Percentiles rank a stretch among this genome's conserved stretches.
Conservation (phyloP, 176 grass and related monocot species). For the Aegilops longissima region DNA sequence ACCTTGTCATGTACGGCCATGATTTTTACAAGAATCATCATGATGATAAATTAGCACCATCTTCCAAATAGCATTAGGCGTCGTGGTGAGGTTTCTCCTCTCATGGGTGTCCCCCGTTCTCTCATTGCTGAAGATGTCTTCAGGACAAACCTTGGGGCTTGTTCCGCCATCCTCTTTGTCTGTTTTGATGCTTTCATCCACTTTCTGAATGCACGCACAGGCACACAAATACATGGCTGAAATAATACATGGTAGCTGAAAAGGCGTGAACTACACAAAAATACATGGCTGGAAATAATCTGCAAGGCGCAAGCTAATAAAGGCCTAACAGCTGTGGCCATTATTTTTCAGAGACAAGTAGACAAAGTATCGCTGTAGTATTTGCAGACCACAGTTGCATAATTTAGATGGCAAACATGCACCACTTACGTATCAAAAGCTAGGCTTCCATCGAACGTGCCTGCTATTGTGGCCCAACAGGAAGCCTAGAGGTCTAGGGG, state of each 20-base stretch:
- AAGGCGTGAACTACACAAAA: no score
- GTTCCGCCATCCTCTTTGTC: no score
- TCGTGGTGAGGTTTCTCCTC: no score
- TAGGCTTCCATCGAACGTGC: constrained; percentile 11
- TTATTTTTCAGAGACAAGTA: neutral
- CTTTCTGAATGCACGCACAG: neutral
- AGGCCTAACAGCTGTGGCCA: neutral
- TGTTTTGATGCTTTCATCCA: no score
- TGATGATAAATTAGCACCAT: neutral
- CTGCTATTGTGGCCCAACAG: constrained; percentile 22
- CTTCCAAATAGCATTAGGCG: neutral
- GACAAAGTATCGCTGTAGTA: neutral
- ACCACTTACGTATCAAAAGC: neutral
- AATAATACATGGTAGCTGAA: no score
- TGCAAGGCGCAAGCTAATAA: neutral
- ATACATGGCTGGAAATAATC: constrained; percentile 2
- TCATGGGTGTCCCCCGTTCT: no score
- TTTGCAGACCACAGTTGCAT: neutral
- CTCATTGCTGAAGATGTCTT: no score
- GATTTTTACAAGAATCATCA: no score
- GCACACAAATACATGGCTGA: neutral
- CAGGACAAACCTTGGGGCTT: no score
- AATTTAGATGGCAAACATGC: neutral
- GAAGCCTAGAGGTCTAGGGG: constrained; percentile 9
- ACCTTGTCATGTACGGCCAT: no score